Base-by-base conservation (phyloP, 2,329 filamentous ascomycete genomes). In the Chaetomiaceae sp. region DNA sequence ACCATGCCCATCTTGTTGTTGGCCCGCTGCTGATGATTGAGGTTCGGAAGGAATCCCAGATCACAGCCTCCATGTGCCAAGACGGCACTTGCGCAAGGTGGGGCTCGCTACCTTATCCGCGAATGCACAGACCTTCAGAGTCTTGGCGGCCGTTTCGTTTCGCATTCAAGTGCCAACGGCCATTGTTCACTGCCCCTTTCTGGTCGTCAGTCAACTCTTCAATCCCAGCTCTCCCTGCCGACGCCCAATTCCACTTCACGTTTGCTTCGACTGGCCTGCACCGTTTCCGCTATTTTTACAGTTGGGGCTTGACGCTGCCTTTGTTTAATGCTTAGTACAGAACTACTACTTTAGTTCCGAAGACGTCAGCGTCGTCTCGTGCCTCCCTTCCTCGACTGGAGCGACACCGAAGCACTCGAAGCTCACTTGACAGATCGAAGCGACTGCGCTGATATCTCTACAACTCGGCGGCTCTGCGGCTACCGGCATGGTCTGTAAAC, bases 311-410 rank as follows among this genome's bases (percentile, higher is more conserved):
- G 27, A 29, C 40, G 20, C 14, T 18, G n/a, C 14, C 14, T 35
- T 18, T 14, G 19, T 45, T 49, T 45, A 45, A 45, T 45, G 27
- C 11, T 37, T n/a, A 29, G 3, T 41, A 41, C 36, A 5, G 14
- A 6, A 11, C 29, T 32, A n/a, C 11, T 15, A n/a, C 3, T 30
- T 32, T 18, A 15, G 5, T 15, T 6, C 17, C 5, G 17, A 37
- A 41, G 47, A 29, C 47, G 47, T 49, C 41, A 37, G 47, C 33
- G 47, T 45, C 37, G 47, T 45, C 41, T 41, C 47, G 15, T 32
- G 29, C 18, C 38, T 22, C 17, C 15, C 17, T 30, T n/a, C n/a
- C 38, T 29, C 26, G 15, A 18, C 17, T 17, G 24, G 27, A 27
- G 17, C 34, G 17, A 18, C 11, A 20, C 9, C 26, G 15, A 9